Evolutionary conservation across 129 eudicot species (phyloP), one percentile per base, ranked within the genome.

Genomic region (Saposhnikovia divaricata): DNA sequence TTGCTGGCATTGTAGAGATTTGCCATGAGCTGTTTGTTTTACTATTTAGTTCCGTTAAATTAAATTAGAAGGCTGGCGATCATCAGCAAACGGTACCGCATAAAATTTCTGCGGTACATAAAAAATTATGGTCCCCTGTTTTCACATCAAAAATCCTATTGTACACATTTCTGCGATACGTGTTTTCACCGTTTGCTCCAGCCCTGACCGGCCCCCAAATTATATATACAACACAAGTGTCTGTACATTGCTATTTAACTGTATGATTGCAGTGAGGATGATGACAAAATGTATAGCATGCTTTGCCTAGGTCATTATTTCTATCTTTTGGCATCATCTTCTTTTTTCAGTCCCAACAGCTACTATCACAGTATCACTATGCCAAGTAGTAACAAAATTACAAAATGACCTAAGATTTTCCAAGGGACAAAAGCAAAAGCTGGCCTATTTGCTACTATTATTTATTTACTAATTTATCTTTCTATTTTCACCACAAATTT

Each of bases 241-340:
- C 1, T n/a, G 72, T 28, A 34, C 40, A 66, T 28, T 69, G 37
- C 15, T 46, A 14, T 68, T 68, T 31, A 4, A 28, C 40, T 69
- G 74, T 69, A 69, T 38, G 69, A 61, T 69, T 69, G 74, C 73
- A 68, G 73, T 13, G 73, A 68, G 28, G n/a, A 9, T 37, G 75
- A 31, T 31, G 73, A 37, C 40, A 68, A 37, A 37, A 37, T 68
- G 27, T 38, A 10, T 71, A 37, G 77, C 77, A n/a, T 42, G 77
- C 37, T 25, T 23, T 40, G 50, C 38, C 37, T 73, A 43, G 53
- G 37, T 73, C 53, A 42, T 43, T 47, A 21, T 73, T 37, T 42
- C 51, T 37, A 27, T 44, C 38, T 42, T 73, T 74, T 44, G 57
- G 21, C 50, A 42, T 44, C 55, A 44, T 44, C 23, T 44, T n/a